These are phyloP conservation scores for Alternaria arborescens DNA, from an alignment of 2,329 filamentous ascomycete species.

Conservation along the genomic window DNA sequence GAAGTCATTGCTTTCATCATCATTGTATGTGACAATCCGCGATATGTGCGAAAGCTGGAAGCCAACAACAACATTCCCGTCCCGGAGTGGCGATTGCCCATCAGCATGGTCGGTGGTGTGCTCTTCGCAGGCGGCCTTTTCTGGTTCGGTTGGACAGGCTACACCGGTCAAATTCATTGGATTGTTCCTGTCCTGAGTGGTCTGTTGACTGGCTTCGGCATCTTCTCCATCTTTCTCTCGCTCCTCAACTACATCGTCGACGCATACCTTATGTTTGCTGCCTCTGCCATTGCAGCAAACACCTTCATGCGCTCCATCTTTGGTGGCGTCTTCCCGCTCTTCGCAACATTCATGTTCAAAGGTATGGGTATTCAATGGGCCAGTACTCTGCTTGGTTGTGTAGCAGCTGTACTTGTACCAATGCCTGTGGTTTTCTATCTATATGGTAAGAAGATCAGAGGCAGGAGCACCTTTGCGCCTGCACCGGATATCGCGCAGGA, in stretches of 20 bases:
- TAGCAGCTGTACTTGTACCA: conserved; percentile 54
- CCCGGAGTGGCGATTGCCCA: conserved; percentile 66
- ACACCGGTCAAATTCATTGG: conserved; percentile 54
- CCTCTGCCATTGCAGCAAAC: conserved; percentile 64
- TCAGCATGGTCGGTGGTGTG: conserved; percentile 62
- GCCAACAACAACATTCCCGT: conserved; percentile 61
- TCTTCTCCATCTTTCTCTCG: conserved; percentile 66
- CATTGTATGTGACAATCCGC: conserved; percentile 70
- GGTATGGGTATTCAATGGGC: conserved; percentile 62
- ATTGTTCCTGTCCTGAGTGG: conserved; percentile 55
- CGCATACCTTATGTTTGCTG: conserved; percentile 65
- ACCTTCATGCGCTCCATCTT: conserved; percentile 62
- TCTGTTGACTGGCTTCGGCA: conserved; percentile 65
- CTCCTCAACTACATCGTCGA: conserved; percentile 68
- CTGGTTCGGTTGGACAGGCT: conserved; percentile 55
- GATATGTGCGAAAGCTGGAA: conserved; percentile 64
- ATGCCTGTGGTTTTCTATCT: conserved; percentile 57
- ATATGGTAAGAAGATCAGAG: conserved; percentile 55
- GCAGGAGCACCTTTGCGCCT: conserved; percentile 55
- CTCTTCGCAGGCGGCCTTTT: conserved; percentile 52
- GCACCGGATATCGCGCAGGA: conserved; percentile 52
- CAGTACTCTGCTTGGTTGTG: conserved; percentile 55
- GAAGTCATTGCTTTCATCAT: conserved; percentile 72
- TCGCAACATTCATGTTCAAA: conserved; percentile 65
- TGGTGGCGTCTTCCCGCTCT: conserved; percentile 63